Conservation (phyloP, 345 rosid genomes). For the Sisymbrium irio region DNA sequence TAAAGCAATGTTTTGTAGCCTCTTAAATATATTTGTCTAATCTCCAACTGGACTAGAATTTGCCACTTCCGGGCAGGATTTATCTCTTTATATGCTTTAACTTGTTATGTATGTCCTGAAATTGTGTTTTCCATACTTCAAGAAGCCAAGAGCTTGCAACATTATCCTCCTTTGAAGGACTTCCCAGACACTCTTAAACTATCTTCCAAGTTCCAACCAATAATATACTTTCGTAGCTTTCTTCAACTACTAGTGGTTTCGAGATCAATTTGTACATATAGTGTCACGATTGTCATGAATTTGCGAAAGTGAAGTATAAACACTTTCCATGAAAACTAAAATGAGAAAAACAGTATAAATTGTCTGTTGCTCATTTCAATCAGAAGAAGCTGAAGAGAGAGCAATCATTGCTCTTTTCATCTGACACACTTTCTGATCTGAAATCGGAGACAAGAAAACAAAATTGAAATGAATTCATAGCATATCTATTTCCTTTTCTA, state of each 20-base stretch:
- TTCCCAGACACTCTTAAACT: too few relatives aligned
- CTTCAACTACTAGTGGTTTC: neutral
- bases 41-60: too few relatives aligned
- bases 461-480: slow-evolving; percentile 26
- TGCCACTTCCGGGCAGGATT: too few relatives aligned
- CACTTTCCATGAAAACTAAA: neutral
- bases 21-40: too few relatives aligned
- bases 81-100: too few relatives aligned
- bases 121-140: too few relatives aligned
- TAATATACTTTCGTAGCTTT: too few relatives aligned
- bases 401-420: neutral
- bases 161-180: too few relatives aligned
- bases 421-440: neutral
- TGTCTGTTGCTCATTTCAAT: neutral
- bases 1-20: too few relatives aligned
- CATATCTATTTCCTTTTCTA: slow-evolving; percentile 33
- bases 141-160: too few relatives aligned
- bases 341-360: neutral
- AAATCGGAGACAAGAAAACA: neutral
- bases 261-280: slow-evolving; percentile 3
- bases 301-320: neutral
- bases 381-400: neutral
- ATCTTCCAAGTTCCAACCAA: neutral
- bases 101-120: too few relatives aligned
- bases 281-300: neutral